Evolutionary conservation across 148 eudicot species (phyloP).

Genomic region (Heliamphora exappendiculata): DNA sequence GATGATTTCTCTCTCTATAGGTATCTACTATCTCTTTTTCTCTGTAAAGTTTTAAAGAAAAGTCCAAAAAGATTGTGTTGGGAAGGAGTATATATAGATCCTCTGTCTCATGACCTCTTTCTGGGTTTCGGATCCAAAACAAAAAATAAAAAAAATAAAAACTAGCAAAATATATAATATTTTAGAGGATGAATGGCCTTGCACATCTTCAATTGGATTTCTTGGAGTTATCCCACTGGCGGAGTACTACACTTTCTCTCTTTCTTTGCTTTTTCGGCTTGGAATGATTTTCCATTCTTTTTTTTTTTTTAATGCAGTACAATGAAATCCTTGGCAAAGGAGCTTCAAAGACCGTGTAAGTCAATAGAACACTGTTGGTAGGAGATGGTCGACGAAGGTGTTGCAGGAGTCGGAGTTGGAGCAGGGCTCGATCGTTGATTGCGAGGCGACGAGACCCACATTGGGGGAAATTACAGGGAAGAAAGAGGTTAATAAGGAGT

Average conservation of each 20-base stretch:
- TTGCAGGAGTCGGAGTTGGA: conserved; percentile 57
- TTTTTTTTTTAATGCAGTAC: conserved; percentile 1
- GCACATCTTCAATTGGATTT: not conserved
- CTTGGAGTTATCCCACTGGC: conserved; percentile 6
- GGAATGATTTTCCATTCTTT: not conserved
- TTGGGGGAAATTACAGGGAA: conserved; percentile 19
- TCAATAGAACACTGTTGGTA: not conserved
- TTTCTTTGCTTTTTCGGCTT: not conserved
- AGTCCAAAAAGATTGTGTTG: no score
- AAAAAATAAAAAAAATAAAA: not conserved
- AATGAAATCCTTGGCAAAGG: conserved; percentile 11
- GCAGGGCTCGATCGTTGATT: conserved; percentile 86
- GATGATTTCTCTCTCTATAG: not conserved
- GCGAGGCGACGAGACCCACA: conserved; percentile 25
- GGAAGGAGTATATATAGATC: not conserved
- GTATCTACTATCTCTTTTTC: not conserved
- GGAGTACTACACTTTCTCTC: conserved; percentile 5
- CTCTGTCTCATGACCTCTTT: not conserved
- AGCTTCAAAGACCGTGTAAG: conserved; percentile 46
- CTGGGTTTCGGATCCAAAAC: not conserved
- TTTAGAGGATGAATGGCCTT: not conserved
- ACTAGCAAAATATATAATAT: not conserved
- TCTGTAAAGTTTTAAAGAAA: not conserved
- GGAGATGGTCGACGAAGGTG: conserved; percentile 60
- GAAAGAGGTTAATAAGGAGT: not conserved